phyloP scores from a whole-genome alignment of 1,284 basidiomycete species.

The Cryptococcus deneoformans region DNA sequence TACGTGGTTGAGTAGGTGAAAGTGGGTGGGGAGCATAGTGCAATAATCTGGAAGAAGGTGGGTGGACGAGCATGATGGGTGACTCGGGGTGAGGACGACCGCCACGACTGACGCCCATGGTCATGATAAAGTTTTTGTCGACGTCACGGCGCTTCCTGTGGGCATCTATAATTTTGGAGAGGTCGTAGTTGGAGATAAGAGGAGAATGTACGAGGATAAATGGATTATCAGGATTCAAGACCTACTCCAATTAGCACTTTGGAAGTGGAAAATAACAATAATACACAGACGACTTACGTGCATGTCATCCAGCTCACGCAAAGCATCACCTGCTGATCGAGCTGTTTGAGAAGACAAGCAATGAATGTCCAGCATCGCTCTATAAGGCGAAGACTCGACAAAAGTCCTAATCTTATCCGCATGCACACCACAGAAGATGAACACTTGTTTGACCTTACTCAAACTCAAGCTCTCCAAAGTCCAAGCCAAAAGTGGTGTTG shows the following conservation, averaged over 20 bases:
- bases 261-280: background rate
- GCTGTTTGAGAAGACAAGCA: slow-evolving; percentile 86
- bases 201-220: slow-evolving; percentile 94
- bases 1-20: slow-evolving; percentile 37
- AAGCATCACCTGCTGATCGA: slow-evolving; percentile 88
- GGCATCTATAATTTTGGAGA: slow-evolving; percentile 80
- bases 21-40: slow-evolving; percentile 46
- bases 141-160: slow-evolving; percentile 83
- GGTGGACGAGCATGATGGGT: slow-evolving; percentile 49
- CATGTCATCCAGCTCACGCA: slow-evolving; percentile 94
- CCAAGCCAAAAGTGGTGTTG: slow-evolving; percentile 90
- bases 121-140: slow-evolving; percentile 96
- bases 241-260: slow-evolving; percentile 50
- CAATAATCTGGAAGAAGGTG: slow-evolving; percentile 42
- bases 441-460: slow-evolving; percentile 92
- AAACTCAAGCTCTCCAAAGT: slow-evolving; percentile 90
- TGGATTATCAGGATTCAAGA: slow-evolving; percentile 74
- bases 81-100: slow-evolving; percentile 48
- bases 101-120: slow-evolving; percentile 68
- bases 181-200: slow-evolving; percentile 87
- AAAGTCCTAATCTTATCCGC: slow-evolving; percentile 75
- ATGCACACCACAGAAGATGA: slow-evolving; percentile 87
- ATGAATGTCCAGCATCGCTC: slow-evolving; percentile 75
- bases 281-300: slow-evolving; percentile 19
- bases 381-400: slow-evolving; percentile 58